Base-by-base conservation (phyloP, 164 flowering plant species). In the Kingdonia uniflora region DNA sequence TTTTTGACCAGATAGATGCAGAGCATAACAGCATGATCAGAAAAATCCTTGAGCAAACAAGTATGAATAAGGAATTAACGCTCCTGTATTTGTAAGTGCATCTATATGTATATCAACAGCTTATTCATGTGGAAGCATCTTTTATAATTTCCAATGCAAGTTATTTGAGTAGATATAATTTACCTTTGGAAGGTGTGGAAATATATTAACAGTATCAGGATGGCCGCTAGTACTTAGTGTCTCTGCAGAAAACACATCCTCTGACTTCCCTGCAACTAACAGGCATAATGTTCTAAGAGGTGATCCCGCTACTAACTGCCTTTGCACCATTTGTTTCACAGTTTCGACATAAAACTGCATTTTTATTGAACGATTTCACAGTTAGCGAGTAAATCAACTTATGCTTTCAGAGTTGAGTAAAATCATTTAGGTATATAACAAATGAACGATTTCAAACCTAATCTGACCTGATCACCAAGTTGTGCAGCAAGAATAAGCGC, bases 251-350 rank as follows among this genome's bases (percentile, higher is more conserved):
- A 94, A 92, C n/a, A 86, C 99, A 44, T 89, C 97, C 10, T 79
- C 87, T 24, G 87, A 97, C 70, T 86, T 87, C 51, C 96, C 92
- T 19, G 97, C 96, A 66, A 89, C 79, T 35, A 89, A 69, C 54
- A 94, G 72, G 78, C 95, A 89, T 51, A 94, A 71, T 56, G 99
- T 94, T 49, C 97, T 76, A 71, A 94, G 62, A 52, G 97, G 99
- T 53, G 96, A 80, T 47, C 99, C 99, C 6, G 85, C 68, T 57
- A 78, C 70, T 45, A 94, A 71, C 73, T 86, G 95, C 22, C 57
- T 65, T 54, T 80, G 78, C 17, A 97, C 95, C 97, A 94, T 86
- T 76, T 80, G 80, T 77, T 78, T 94, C 65, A 87, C 82, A 20
- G 99, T 81, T 39, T 94, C 97, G 44, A 69, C 73, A 73, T 83